Conservation (phyloP, 1,284 basidiomycete species). For the Trichosporon coremiiforme region DNA sequence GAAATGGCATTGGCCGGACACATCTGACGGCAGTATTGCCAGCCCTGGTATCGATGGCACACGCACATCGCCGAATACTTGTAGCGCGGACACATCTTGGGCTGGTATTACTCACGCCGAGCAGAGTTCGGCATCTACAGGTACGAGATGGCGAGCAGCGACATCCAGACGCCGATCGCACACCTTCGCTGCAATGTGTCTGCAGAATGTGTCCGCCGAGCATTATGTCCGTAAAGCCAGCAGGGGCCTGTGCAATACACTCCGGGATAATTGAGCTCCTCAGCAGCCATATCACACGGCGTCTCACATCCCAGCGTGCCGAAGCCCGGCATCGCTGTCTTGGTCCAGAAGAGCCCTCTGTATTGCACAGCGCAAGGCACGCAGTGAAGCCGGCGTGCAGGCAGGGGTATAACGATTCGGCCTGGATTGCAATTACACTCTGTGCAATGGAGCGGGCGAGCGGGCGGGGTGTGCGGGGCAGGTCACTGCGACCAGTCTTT, state of each 20-base stretch:
- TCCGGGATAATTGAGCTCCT: not conserved
- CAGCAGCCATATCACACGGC: not conserved
- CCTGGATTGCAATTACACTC: not conserved
- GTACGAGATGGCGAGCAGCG: no score
- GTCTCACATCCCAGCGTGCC: not conserved
- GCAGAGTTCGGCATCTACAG: no score
- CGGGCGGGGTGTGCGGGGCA: not conserved
- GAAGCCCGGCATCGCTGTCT: not conserved
- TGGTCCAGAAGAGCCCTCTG: not conserved
- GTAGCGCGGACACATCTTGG: no score
- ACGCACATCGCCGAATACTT: no score
- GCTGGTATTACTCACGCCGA: no score
- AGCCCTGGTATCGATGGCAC: no score
- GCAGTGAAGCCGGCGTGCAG: not conserved
- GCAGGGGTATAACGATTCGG: not conserved
- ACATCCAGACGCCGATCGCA: no score
- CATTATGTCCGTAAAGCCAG: not conserved
- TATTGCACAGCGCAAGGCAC: not conserved
- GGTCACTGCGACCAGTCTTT: not conserved
- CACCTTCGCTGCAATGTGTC: not conserved
- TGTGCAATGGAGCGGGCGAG: not conserved
- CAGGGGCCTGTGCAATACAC: not conserved
- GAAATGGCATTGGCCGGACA: not conserved
- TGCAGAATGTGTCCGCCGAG: not conserved
- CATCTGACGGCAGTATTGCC: not conserved